Percentiles rank a stretch among this genome's conserved stretches.
Conservation (phyloP, 352 stramenopile species). For the Pythium dissimile region DNA sequence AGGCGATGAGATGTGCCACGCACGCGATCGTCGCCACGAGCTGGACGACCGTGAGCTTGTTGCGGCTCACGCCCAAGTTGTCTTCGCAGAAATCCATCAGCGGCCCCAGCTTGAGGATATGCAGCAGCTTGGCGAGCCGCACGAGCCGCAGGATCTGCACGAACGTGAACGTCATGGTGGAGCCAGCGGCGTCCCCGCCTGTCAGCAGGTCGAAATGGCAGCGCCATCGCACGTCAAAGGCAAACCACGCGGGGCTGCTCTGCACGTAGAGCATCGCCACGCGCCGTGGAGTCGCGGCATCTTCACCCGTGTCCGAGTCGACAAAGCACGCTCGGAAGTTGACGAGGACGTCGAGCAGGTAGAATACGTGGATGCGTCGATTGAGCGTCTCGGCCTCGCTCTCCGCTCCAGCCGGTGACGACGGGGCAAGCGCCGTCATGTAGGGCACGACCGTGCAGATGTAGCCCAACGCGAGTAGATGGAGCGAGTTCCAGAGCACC, state of each 20-base stretch:
- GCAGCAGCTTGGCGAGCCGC: constrained; percentile 18
- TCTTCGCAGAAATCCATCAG: constrained; percentile 29
- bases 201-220: constrained; percentile 20
- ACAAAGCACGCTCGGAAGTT: constrained; percentile 23
- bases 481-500: constrained; percentile 17
- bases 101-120: constrained; percentile 14
- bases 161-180: constrained; percentile 14
- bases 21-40: constrained; percentile 18
- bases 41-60: constrained; percentile 24
- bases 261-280: constrained; percentile 16
- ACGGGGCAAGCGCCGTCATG: constrained; percentile 12
- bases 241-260: constrained; percentile 17
- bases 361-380: constrained; percentile 16
- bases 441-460: constrained; percentile 21
- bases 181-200: not conserved
- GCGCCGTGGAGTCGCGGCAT: constrained; percentile 2
- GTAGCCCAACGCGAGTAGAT: constrained; percentile 18
- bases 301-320: constrained; percentile 11
- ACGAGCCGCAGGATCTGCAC: constrained; percentile 17
- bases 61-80: constrained; percentile 22
- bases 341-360: constrained; percentile 19
- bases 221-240: constrained; percentile 18
- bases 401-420: not conserved
- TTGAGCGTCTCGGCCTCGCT: constrained; percentile 16
- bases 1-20: constrained; percentile 26